A percentile compares a stretch with the other conserved stretches of the same genome.
These are phyloP conservation scores for Solanum chacoense DNA, from an alignment of 305 asterid genomes.

Conservation along the genomic window DNA sequence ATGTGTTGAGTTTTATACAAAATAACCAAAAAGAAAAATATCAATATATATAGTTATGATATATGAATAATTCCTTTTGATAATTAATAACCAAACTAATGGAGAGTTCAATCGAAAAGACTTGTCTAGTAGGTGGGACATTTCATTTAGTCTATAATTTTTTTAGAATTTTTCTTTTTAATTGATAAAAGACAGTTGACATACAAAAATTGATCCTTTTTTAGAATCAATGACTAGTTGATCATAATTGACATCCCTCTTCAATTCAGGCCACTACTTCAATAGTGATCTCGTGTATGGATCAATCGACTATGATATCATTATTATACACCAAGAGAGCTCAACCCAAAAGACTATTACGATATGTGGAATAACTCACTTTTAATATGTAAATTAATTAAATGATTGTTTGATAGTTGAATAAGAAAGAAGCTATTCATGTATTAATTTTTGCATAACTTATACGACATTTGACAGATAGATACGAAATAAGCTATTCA, in stretches of 20 bases:
- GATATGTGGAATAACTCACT: no score
- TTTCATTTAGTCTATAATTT: background rate
- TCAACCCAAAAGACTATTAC: background rate
- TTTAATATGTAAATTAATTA: no score
- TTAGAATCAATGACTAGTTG: background rate
- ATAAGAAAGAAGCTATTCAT: no score
- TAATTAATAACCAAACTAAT: background rate
- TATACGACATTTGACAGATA: rapidly evolving
- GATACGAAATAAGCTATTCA: background rate
- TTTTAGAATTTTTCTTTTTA: no score
- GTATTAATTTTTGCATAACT: no score
- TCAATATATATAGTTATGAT: background rate
- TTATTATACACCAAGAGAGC: background rate
- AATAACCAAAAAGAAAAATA: background rate
- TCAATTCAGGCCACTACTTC: no score
- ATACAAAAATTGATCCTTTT: rapidly evolving
- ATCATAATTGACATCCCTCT: background rate
- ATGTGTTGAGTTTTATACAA: background rate
- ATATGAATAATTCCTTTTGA: background rate
- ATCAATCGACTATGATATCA: no score
- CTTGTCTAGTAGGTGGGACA: background rate
- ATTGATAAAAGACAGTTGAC: background rate
- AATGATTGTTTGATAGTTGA: background rate
- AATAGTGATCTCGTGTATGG: no score
- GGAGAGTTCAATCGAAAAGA: background rate